These are phyloP conservation scores for Talaromyces sp. DNA, from an alignment of 2,329 filamentous ascomycete genomes.

Conservation along the genomic window DNA sequence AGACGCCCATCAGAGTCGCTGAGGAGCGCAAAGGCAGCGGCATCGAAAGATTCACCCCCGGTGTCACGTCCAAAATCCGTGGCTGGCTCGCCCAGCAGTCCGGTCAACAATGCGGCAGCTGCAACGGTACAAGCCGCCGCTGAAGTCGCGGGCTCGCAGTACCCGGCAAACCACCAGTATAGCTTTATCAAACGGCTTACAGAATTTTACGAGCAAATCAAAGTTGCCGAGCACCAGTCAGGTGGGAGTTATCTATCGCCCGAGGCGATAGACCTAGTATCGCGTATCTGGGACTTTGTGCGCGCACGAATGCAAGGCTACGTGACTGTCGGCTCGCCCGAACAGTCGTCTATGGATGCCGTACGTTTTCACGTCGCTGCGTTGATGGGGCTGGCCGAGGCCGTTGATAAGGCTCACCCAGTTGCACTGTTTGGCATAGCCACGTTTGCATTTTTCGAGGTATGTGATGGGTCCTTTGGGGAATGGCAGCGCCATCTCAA, in stretches of 20 bases:
- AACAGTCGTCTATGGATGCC: constrained; percentile 9
- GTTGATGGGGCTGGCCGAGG: constrained; percentile 32
- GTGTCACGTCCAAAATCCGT: neutral
- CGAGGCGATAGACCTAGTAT: constrained; percentile 19
- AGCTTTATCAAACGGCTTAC: constrained; percentile 21
- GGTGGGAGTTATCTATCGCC: constrained; percentile 14
- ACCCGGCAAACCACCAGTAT: constrained; percentile 17
- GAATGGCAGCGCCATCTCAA: constrained; percentile 32
- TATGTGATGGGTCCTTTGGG: constrained; percentile 39
- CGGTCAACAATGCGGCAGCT: neutral
- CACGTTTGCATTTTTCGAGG: constrained; percentile 41
- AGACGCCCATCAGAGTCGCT: constrained; percentile 1
- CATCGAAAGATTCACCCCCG: constrained; percentile 1
- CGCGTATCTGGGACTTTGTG: constrained; percentile 20
- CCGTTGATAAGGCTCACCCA: constrained; percentile 35
- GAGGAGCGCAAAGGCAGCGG: neutral
- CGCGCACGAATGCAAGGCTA: constrained; percentile 15
- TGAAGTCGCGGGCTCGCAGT: constrained; percentile 5
- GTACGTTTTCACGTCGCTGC: constrained; percentile 27
- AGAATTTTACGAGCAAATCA: constrained; percentile 20
- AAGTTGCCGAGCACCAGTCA: constrained; percentile 12
- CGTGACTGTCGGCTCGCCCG: constrained; percentile 10
- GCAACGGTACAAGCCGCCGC: neutral
- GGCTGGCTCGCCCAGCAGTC: neutral
- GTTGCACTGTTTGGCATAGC: constrained; percentile 41